These are phyloP conservation scores for Basipetospora chlamydospora DNA, from an alignment of 2,329 filamentous ascomycete species.

Conservation along the genomic window DNA sequence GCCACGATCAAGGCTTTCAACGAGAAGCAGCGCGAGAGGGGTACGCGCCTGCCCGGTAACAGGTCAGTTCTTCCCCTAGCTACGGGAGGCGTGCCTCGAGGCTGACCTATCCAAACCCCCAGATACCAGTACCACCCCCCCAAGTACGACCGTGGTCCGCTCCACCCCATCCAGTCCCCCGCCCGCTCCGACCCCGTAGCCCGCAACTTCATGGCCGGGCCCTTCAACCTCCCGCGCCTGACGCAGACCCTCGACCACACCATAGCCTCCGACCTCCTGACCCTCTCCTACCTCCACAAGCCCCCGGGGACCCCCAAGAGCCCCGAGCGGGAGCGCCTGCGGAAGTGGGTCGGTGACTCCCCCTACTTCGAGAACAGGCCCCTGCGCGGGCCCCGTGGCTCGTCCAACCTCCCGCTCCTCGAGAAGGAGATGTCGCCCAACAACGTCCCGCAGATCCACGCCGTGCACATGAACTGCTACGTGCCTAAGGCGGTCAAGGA, in stretches of 20 bases:
- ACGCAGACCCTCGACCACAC: constrained; percentile 84
- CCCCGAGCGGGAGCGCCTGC: constrained; percentile 49
- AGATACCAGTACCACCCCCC: constrained; percentile 94
- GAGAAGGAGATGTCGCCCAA: constrained; percentile 64
- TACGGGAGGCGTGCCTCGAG: neutral
- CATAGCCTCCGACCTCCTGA: constrained; percentile 74
- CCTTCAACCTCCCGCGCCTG: constrained; percentile 75
- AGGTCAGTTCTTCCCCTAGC: constrained; percentile 24
- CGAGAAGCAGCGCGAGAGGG: constrained; percentile 20
- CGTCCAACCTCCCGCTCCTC: constrained; percentile 52
- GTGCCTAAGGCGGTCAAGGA: constrained; percentile 58
- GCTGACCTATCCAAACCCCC: constrained; percentile 11
- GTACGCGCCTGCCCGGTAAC: constrained; percentile 28
- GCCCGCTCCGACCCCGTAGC: constrained; percentile 73
- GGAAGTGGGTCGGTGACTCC: constrained; percentile 77
- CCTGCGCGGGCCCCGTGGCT: constrained; percentile 68
- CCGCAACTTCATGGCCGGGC: constrained; percentile 76
- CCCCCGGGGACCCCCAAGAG: constrained; percentile 55
- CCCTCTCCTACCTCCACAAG: constrained; percentile 73
- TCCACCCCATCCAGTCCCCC: constrained; percentile 89
- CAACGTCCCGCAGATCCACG: constrained; percentile 70
- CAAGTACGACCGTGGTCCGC: constrained; percentile 84
- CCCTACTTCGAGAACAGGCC: constrained; percentile 91
- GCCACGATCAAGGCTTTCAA: constrained; percentile 25
- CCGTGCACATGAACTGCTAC: constrained; percentile 66